Evolutionary conservation across 192 early-diverging fungal genomes (phyloP), one percentile per base, ranked within the genome.

Genomic region (Gryganskiella cystojenkinii): DNA sequence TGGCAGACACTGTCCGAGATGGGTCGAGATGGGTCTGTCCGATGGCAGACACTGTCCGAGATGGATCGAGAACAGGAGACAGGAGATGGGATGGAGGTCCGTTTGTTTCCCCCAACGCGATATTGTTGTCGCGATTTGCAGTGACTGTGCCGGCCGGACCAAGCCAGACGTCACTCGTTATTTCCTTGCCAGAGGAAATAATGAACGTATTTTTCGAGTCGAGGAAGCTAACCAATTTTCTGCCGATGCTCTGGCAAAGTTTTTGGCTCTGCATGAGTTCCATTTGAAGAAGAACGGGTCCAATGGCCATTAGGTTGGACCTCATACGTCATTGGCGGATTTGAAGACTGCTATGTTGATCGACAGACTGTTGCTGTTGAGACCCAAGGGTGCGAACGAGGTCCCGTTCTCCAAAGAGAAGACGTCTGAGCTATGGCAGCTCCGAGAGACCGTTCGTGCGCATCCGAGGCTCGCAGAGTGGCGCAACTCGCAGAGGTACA

Each of bases 301-400:
- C 34, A 89, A 76, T 34, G 85, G 87, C 0, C 84, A 87, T 45
- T 89, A 87, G 58, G 74, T 89, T 65, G 86, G 87, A 44, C 49
- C 58, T 40, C 22, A 63, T 14, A 67, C 53, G 4, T 76, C 85
- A 0, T 76, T 85, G 37, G 78, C 71, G 1, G 88, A 90, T 50
- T 55, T 85, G 45, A 61, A 75, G 58, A 61, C 64, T n/a, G 49
- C 71, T 0, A 7, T 30, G 27, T 46, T 61, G 40, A 46, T 75
- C 4, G 64, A 67, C 25, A 34, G 71, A 15, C 6, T 75, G 22
- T 27, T 56, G 25, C n/a, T 73, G 24, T 35, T 73, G 56, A 56
- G 27, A 42, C 62, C 61, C 57, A 43, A 59, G 42, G 71, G 63
- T 11, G 49, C 62, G 0, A 40, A 72, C 5, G 64, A 60, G 31